Base-by-base conservation (phyloP, 345 rosid species). In the Eucalyptus pauciflora region DNA sequence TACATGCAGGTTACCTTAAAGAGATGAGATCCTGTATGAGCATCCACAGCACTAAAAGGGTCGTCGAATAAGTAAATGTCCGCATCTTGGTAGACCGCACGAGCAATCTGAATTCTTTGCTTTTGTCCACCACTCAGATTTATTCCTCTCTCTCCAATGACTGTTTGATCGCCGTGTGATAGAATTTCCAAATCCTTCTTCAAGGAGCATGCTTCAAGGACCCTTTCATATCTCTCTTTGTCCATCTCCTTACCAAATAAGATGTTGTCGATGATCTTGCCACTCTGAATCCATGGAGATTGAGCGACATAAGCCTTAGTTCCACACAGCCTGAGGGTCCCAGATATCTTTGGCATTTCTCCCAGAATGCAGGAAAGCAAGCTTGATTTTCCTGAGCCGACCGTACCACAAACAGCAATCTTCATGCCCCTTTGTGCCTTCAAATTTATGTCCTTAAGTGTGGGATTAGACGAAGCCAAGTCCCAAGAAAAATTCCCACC, bases 41-140 rank as follows among this genome's bases (percentile, higher is more conserved):
- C 99, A 94, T 97, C 98, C 86, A 96, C 96, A 20, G 97, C 99
- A 88, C 97, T 97, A 87, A 97, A 97, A 76, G 99, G 99, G 91
- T 97, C 99, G 56, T 97, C 99, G 5, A 97, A 96, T 7, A 96
- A 90, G 83, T 96, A 97, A 87, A 96, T 94, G 93, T 96, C 97
- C 0, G 96, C 94, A 92, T 96, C 98, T 90, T 96, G 98, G 91
- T 97, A 96, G 33, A 97, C 93, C 13, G 99, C 99, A 1, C 98
- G 97, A 5, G 98, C 99, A 90, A 96, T 93, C 89, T 96, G 97
- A 87, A 96, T 91, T 88, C 99, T 89, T 91, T 95, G 98, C 93
- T 95, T 96, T 92, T 97, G 98, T 81, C 99, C 98, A 27, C 98
- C 99, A 56, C 98, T 97, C 92, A 96, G 71, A 92, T 95, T 97